phyloP scores from a whole-genome alignment of 148 eudicot species.

The Heliamphora exappendiculata region DNA sequence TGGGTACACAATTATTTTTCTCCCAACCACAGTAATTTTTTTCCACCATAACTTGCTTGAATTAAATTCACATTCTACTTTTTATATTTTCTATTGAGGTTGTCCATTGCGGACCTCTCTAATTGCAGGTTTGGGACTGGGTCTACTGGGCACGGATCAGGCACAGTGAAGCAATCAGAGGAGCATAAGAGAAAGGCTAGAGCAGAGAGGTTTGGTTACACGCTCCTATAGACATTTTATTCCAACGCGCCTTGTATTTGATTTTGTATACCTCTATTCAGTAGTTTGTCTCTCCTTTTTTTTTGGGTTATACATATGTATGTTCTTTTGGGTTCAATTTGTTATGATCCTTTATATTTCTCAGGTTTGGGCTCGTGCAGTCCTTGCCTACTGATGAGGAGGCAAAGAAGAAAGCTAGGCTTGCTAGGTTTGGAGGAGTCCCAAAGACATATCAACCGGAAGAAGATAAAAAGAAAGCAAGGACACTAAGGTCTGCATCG shows the following conservation, averaged over 20 bases:
- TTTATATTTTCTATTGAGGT: neutral
- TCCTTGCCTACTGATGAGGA: conserved; percentile 54
- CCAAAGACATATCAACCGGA: conserved; percentile 46
- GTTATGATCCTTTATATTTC: conserved; percentile 12
- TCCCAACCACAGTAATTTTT: neutral
- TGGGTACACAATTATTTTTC: neutral
- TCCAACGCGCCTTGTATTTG: neutral
- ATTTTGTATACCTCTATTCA: neutral
- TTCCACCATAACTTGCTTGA: neutral
- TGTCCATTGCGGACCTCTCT: neutral
- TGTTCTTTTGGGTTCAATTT: neutral
- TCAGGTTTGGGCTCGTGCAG: conserved; percentile 62
- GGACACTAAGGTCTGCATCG: conserved; percentile 59
- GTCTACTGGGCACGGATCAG: conserved; percentile 34
- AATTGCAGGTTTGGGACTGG: conserved; percentile 65
- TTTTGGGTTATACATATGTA: neutral
- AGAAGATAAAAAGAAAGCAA: conserved; percentile 93
- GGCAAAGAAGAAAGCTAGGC: conserved; percentile 78
- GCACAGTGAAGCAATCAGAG: conserved; percentile 49
- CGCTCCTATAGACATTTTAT: neutral
- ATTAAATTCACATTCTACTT: neutral
- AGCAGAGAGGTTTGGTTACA: conserved; percentile 69
- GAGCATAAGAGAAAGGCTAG: conserved; percentile 89
- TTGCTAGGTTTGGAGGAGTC: conserved; percentile 53
- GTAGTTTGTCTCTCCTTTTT: neutral